These are phyloP conservation scores for Radiomyces spectabilis DNA, from an alignment of 192 early-diverging fungal species.

Conservation along the genomic window DNA sequence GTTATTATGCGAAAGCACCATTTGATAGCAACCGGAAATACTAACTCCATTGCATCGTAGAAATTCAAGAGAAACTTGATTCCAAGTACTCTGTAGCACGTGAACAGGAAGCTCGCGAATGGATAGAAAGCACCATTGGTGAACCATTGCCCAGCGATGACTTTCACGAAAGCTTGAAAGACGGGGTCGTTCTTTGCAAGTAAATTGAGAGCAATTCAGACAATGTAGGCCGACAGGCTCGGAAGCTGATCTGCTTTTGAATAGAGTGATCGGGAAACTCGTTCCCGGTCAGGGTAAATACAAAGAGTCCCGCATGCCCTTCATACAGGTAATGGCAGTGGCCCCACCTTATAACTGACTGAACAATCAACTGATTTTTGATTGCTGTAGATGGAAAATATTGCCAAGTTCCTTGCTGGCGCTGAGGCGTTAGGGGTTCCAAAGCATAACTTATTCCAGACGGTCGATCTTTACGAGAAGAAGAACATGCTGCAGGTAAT, in stretches of 20 bases:
- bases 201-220: slow-evolving; percentile 28
- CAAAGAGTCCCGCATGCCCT: slow-evolving; percentile 62
- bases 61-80: slow-evolving; percentile 29
- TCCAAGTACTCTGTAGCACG: slow-evolving; percentile 27
- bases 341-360: too few species aligned
- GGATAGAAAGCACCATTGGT: slow-evolving; percentile 58
- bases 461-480: slow-evolving; percentile 72
- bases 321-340: slow-evolving; percentile 65
- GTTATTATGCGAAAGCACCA: neutral
- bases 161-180: slow-evolving; percentile 66
- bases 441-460: slow-evolving; percentile 69
- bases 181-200: slow-evolving; percentile 73
- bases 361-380: neutral
- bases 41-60: neutral
- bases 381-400: slow-evolving; percentile 77
- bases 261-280: slow-evolving; percentile 49
- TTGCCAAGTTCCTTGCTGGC: slow-evolving; percentile 60
- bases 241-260: neutral
- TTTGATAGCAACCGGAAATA: neutral
- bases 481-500: slow-evolving; percentile 56
- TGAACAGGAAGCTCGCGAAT: slow-evolving; percentile 57
- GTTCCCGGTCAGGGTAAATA: slow-evolving; percentile 48
- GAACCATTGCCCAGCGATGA: slow-evolving; percentile 42
- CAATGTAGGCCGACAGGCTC: too few species aligned
- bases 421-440: slow-evolving; percentile 60